These are phyloP conservation scores for Podila verticillata DNA, from an alignment of 192 early-diverging fungal genomes.

Conservation along the genomic window DNA sequence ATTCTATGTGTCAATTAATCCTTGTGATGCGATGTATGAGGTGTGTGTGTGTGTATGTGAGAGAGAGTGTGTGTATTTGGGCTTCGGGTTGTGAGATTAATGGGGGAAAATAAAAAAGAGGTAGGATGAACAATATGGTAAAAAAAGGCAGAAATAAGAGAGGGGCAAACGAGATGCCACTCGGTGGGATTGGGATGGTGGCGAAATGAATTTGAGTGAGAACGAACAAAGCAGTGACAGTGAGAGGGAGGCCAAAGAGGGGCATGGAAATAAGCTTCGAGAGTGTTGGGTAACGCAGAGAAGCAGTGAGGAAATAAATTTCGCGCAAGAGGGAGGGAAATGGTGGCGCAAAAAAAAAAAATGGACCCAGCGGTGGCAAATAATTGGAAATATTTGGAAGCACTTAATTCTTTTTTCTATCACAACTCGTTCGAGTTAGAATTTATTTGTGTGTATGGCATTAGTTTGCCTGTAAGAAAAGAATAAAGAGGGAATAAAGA, in stretches of 20 bases:
- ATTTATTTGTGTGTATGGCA: too few species aligned
- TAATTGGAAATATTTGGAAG: too few species aligned
- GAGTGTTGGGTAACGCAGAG: background rate
- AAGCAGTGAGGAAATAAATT: conserved; percentile 8
- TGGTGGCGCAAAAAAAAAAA: too few species aligned
- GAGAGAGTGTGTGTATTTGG: background rate
- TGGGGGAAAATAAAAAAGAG: background rate
- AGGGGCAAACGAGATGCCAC: background rate
- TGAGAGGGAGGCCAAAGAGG: background rate
- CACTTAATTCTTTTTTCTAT: too few species aligned
- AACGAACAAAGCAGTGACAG: background rate
- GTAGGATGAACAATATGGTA: too few species aligned
- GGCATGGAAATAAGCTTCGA: too few species aligned
- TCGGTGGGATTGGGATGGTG: too few species aligned
- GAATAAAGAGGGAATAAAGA: background rate
- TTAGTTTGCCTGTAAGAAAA: too few species aligned
- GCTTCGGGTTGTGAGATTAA: background rate
- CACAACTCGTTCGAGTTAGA: too few species aligned
- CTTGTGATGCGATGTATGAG: too few species aligned
- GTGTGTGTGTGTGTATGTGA: background rate
- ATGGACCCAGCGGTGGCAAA: too few species aligned
- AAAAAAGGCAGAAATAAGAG: too few species aligned
- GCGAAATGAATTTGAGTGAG: background rate
- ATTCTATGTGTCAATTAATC: background rate
- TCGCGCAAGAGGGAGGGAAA: background rate